A percentile compares a stretch with the other conserved stretches of the same genome.
phyloP scores from a whole-genome alignment of 306 rosid genomes.

The Acacia acuminata region DNA sequence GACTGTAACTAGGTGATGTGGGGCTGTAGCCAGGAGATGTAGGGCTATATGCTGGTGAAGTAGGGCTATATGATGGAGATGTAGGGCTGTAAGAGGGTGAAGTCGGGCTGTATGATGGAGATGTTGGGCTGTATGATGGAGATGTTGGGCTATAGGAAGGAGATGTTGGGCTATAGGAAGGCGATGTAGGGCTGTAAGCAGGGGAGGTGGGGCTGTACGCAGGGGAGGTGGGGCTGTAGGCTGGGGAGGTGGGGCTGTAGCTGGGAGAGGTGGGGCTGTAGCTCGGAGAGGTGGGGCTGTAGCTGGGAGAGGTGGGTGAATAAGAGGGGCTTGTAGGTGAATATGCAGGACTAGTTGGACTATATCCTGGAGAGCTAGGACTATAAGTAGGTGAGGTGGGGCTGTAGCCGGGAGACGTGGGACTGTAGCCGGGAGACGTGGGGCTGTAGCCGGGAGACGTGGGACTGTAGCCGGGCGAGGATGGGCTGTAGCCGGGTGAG shows the following conservation, averaged over 20 bases:
- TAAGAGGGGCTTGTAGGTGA: slow-evolving; percentile 97
- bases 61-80: slow-evolving; percentile 77
- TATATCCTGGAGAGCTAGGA: slow-evolving; percentile 95
- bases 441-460: slow-evolving; percentile 97
- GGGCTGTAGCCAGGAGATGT: slow-evolving; percentile 53
- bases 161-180: slow-evolving; percentile 62
- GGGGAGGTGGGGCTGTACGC: slow-evolving; percentile 90
- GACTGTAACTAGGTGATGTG: slow-evolving; percentile 72
- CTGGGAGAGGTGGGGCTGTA: slow-evolving; percentile 87
- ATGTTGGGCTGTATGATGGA: slow-evolving; percentile 78
- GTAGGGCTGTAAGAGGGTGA: slow-evolving; percentile 86
- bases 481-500: slow-evolving; percentile 94
- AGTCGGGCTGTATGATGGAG: slow-evolving; percentile 84
- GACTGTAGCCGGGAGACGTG: slow-evolving; percentile 92
- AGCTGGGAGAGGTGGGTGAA: slow-evolving; percentile 84
- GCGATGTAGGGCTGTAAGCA: slow-evolving; percentile 73
- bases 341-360: slow-evolving; percentile 97
- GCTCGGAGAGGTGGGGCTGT: slow-evolving; percentile 88
- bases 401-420: slow-evolving; percentile 93
- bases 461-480: slow-evolving; percentile 96
- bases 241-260: slow-evolving; percentile 81
- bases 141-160: slow-evolving; percentile 79
- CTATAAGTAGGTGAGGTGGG: slow-evolving; percentile 97
- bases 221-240: slow-evolving; percentile 84
- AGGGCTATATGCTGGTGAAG: slow-evolving; percentile 66